phyloP scores from a whole-genome alignment of 805 yeast genomes.

The Geotrichum ghanense region DNA sequence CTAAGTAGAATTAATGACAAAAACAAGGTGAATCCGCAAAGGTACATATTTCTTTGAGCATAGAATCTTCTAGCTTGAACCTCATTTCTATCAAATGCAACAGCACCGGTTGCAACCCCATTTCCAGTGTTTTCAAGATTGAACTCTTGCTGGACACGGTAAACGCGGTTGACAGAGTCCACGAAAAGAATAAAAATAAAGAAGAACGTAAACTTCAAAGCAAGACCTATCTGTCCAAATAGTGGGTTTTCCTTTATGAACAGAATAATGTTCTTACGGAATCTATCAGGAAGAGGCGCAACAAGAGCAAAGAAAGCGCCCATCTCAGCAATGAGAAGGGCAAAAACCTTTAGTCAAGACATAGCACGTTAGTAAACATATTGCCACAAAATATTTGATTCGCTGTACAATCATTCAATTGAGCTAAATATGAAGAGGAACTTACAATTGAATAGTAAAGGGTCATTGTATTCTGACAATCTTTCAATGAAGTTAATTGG shows the following conservation, averaged over 20 bases:
- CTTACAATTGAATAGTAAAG: conserved; percentile 32
- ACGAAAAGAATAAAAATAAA: conserved; percentile 75
- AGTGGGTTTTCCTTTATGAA: conserved; percentile 59
- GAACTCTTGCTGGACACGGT: conserved; percentile 51
- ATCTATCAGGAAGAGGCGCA: conserved; percentile 68
- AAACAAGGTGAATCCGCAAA: conserved; percentile 91
- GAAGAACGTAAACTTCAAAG: conserved; percentile 69
- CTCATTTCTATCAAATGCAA: conserved; percentile 57
- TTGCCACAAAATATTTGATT: neutral
- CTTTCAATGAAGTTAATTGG: too few relatives aligned
- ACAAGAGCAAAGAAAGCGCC: conserved; percentile 67
- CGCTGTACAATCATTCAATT: neutral
- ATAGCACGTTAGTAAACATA: neutral
- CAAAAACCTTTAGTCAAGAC: conserved; percentile 39
- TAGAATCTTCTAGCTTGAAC: conserved; percentile 85
- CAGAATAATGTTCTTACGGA: conserved; percentile 57
- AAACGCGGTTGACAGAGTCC: conserved; percentile 80
- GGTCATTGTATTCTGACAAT: too few relatives aligned
- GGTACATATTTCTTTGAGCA: conserved; percentile 91
- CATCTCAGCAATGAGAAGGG: conserved; percentile 70
- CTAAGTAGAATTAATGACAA: conserved; percentile 75
- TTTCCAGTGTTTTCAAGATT: conserved; percentile 24
- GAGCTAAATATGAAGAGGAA: conserved; percentile 1
- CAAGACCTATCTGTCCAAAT: conserved; percentile 59
- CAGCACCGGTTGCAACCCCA: conserved; percentile 20